Base-by-base conservation (phyloP, 208 protist genomes). In the Leptomonas seymouri region DNA sequence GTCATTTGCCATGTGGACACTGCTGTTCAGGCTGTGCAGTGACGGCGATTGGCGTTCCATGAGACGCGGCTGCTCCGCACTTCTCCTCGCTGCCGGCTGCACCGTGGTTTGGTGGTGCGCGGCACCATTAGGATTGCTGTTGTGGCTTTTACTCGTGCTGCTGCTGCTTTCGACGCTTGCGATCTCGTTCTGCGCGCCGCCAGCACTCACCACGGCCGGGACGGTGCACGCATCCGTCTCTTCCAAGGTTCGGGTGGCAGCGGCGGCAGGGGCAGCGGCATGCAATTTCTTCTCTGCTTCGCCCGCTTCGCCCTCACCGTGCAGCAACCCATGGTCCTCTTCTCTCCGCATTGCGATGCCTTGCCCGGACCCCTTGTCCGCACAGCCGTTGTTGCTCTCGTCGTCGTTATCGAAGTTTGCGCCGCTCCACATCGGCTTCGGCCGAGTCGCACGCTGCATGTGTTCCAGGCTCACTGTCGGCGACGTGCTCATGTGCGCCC, bases 401-500 rank as follows among this genome's bases (percentile, higher is more conserved):
- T 86, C 76, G 68, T 86, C 72, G 57, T 86, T 82, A 66, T 81
- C 74, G 62, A 74, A 70, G 74, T 72, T 75, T 2, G 53, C 61
- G 0, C 56, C 77, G 25, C 58, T 48, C 68, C 74, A 71, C 61
- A 80, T 69, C 39, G 68, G 63, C 57, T 75, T 71, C 14, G 74
- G 74, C 51, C 63, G 61, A 28, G 34, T 59, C 3, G 50, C 42
- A 34, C 57, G 67, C 74, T 74, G 68, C 61, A 62, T 42, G 36
- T 65, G 60, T 39, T 73, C 60, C 18, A 67, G 62, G 30, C 45
- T 54, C 15, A 27, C 46, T 11, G 61, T 67, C 0, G 58, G 25
- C 36, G 71, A 67, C 27, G 42, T 51, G 21, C 34, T 30, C 11
- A 75, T 28, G 45, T 54, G 70, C 9, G 54, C 59, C 16, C 42